phyloP scores from a whole-genome alignment of 2,329 filamentous ascomycete genomes.

The Stagonosporopsis cucurbitacearum region DNA sequence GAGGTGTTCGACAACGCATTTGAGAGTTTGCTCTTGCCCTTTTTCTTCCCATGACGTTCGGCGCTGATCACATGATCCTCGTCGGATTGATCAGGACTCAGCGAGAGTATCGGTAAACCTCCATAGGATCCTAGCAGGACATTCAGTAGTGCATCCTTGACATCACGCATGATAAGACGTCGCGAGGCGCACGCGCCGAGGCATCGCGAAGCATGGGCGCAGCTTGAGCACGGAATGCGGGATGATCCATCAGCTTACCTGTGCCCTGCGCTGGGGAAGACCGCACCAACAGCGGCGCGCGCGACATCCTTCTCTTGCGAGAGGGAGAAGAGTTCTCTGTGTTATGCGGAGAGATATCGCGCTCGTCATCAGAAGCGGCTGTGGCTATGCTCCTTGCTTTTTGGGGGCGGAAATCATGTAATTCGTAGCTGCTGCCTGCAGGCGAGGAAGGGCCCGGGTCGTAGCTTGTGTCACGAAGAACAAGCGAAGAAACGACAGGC shows the following conservation, averaged over 20 bases:
- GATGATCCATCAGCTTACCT: constrained; percentile 30
- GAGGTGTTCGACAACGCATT: constrained; percentile 25
- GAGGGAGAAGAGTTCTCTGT: constrained; percentile 23
- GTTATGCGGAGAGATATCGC: constrained; percentile 19
- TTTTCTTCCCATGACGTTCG: constrained; percentile 34
- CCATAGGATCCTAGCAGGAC: constrained; percentile 62
- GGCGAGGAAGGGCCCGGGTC: constrained; percentile 24
- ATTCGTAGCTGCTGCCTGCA: constrained; percentile 40
- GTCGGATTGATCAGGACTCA: constrained; percentile 47
- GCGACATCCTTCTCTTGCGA: constrained; percentile 51
- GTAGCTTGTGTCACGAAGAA: constrained; percentile 30
- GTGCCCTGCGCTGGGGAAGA: constrained; percentile 67
- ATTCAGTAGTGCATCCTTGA: constrained; percentile 4
- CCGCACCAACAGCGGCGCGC: constrained; percentile 63
- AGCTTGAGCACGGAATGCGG: constrained; percentile 16
- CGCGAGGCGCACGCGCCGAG: constrained; percentile 10
- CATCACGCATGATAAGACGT: background rate
- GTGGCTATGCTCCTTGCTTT: constrained; percentile 39
- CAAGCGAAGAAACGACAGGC: constrained; percentile 28
- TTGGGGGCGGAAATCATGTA: constrained; percentile 32
- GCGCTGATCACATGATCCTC: constrained; percentile 40
- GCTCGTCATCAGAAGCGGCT: constrained; percentile 40
- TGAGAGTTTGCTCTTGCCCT: constrained; percentile 45
- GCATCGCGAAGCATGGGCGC: constrained; percentile 7
- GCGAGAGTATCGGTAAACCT: constrained; percentile 58